These are phyloP conservation scores for Penicillium psychrofluorescens DNA, from an alignment of 495 filamentous ascomycete species.

Conservation along the genomic window DNA sequence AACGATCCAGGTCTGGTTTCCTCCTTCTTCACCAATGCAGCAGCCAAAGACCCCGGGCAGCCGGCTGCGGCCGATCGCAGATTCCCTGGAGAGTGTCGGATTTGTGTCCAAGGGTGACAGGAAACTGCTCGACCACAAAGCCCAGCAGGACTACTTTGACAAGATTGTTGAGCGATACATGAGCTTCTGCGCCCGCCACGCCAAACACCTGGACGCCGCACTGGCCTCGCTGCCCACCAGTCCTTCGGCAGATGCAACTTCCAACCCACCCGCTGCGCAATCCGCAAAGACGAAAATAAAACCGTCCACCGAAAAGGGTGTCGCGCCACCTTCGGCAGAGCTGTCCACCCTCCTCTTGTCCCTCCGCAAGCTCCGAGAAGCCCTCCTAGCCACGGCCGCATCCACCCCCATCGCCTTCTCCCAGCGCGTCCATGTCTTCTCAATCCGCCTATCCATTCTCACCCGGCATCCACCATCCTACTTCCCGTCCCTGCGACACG, in stretches of 20 bases:
- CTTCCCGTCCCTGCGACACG: conserved; percentile 73
- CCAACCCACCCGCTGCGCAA: conserved; percentile 29
- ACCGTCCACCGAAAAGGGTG: conserved; percentile 10
- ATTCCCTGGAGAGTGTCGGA: conserved; percentile 71
- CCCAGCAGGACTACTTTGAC: conserved; percentile 76
- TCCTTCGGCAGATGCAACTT: conserved; percentile 32
- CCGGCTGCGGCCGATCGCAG: conserved; percentile 65
- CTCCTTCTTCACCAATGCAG: conserved; percentile 11
- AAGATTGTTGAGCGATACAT: conserved; percentile 83
- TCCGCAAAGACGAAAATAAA: conserved; percentile 10
- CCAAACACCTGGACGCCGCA: conserved; percentile 62
- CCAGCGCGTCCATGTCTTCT: conserved; percentile 67
- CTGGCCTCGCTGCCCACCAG: conserved; percentile 59
- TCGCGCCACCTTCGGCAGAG: conserved; percentile 38
- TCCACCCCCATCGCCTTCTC: conserved; percentile 55
- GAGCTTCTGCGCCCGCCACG: conserved; percentile 69
- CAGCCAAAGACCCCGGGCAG: conserved; percentile 34
- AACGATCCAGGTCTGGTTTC: neutral
- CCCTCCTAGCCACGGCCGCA: conserved; percentile 59
- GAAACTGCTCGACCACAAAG: conserved; percentile 63
- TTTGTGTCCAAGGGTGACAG: conserved; percentile 85
- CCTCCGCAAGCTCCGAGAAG: conserved; percentile 89
- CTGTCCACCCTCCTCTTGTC: conserved; percentile 57
- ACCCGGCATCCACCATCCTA: conserved; percentile 79
- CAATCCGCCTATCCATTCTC: conserved; percentile 73